Evolutionary conservation across 768 basidiomycete genomes (phyloP), one percentile per base, ranked within the genome.

Genomic region (Leccinum incarnatum): DNA sequence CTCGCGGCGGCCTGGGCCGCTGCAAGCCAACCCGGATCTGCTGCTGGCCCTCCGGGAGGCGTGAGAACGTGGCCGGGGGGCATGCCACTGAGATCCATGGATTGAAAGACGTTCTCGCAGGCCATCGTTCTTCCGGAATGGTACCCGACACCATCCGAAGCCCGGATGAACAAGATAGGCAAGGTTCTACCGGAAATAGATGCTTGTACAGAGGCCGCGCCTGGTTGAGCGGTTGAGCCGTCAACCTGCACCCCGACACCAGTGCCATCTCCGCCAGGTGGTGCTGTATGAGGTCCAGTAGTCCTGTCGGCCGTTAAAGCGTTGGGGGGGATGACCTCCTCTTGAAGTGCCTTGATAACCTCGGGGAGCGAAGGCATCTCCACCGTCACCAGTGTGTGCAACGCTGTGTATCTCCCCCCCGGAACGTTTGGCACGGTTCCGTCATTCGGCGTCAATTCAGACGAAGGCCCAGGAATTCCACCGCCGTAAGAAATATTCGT

Each of bases 131-230:
- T 83, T 37, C 91, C 91, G 21, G 93, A 93, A 70, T 93, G 90
- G 71, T 93, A 94, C 4, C 92, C 92, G 30, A 93, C 85, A n/a
- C 93, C 91, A 65, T 94, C 92, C 45, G 78, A 82, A 15, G 87
- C 78, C 32, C 92, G 85, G 57, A 94, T 92, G 69, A 94, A 93
- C 40, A 94, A 71, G 63, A 94, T 68, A 0, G 92, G 92, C 5
- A 94, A 77, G 62, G 81, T 89, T 54, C 87, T 83, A 8, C 88
- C 87, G 3, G 83, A 70, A 51, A 91, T 82, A n/a, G 83, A 75
- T 30, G 83, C 67, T 47, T 80, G 75, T 37, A 63, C 52, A 17
- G 81, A 75, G 57, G 57, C 60, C 56, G 59, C 67, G 54, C 60
- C 57, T 3, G 57, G 56, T 58, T 66, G 73, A 23, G 58, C 60